Evolutionary conservation across 2,329 filamentous ascomycete genomes (phyloP), one percentile per base, ranked within the genome.

Genomic region (Penicillium sp.): DNA sequence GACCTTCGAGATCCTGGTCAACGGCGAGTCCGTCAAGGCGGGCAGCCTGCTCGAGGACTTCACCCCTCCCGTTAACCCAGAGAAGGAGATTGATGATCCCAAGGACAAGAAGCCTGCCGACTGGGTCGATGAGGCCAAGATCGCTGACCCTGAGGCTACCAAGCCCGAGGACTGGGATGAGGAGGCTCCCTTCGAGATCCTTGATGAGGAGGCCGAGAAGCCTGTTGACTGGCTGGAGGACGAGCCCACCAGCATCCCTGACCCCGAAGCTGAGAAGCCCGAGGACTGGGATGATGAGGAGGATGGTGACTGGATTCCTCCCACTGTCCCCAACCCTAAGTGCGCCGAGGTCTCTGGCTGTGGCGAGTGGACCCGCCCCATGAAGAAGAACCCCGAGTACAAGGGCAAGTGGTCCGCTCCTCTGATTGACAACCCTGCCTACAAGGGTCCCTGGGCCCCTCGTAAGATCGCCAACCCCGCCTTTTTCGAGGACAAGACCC

Each of bases 261-360:
- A 98, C 74, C 93, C 93, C 40, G 89, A 95, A 75, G 89, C 91
- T 36, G 78, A 87, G 76, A 98, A 97, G 84, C 93, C 93, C 49
- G 90, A 95, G 74, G 93, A 97, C 68, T 98, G 93, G 93, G 91
- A 96, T 73, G 91, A 98, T 45, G 93, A 98, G 76, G 93, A 98
- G 76, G 93, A 98, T 69, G 93, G 93, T 69, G 93, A 98, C 76
- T 98, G 90, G 89, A 70, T 94, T 55, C 74, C 90, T 36, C 93
- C 91, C 43, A 89, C 83, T 39, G 81, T 98, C 39, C 80, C 88
- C 67, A 97, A 98, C 82, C 87, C 91, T 70, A 95, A 95, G 81
- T 97, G 93, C 65, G 81, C 83, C 52, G 91, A 97, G 43, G 87
- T 76, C 54, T 90, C 91, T 74, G 93, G 93, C 63, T 97, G 93